phyloP scores from a whole-genome alignment of 2,329 filamentous ascomycete species.

The Aspergillus viridinutans region DNA sequence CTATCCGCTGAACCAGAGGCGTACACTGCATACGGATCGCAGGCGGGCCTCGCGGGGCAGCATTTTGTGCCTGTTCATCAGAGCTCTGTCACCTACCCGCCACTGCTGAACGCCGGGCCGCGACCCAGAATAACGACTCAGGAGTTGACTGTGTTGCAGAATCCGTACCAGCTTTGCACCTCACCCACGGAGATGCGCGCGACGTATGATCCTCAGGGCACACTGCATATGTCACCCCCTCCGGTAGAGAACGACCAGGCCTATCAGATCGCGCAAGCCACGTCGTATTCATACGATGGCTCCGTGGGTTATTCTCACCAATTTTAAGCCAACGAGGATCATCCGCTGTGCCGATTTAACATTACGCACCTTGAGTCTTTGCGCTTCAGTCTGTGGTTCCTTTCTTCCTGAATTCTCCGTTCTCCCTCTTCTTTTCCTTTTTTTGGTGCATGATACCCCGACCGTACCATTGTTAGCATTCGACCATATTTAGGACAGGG shows the following conservation, averaged over 20 bases:
- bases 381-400: neutral
- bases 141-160: constrained; percentile 17
- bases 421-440: constrained; percentile 15
- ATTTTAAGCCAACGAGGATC: constrained; percentile 5
- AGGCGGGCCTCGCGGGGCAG: constrained; percentile 9
- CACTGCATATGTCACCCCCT: constrained; percentile 22
- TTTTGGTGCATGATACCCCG: neutral
- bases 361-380: neutral
- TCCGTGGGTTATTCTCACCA: neutral
- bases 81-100: constrained; percentile 31
- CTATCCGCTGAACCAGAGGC: constrained; percentile 26
- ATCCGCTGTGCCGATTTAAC: neutral
- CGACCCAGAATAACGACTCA: constrained; percentile 16
- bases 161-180: constrained; percentile 21
- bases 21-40: constrained; percentile 6
- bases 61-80: constrained; percentile 24
- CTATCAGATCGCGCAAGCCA: constrained; percentile 12
- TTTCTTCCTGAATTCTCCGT: neutral
- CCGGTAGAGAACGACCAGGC: constrained; percentile 16
- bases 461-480: neutral
- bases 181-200: constrained; percentile 21
- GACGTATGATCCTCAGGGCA: constrained; percentile 18
- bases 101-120: constrained; percentile 27
- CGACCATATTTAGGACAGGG: neutral
- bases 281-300: constrained; percentile 5